Evolutionary conservation across 2,329 filamentous ascomycete species (phyloP).

Genomic region (Meredithiella fracta): DNA sequence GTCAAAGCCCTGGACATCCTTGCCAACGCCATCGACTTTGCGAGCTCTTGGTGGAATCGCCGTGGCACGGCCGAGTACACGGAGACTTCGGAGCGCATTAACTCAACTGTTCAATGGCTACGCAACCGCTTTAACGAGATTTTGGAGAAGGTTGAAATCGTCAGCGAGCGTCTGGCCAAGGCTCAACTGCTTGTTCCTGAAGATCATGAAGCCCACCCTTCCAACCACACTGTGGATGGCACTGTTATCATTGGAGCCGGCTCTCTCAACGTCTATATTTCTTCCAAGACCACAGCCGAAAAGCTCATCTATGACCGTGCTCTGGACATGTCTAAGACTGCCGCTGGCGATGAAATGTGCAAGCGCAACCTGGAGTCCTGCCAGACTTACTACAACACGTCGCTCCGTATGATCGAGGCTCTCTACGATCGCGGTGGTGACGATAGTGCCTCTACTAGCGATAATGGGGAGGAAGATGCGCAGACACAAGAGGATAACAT

Average conservation of each 20-base stretch:
- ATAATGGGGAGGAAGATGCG: conserved; percentile 18
- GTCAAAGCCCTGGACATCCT: conserved; percentile 84
- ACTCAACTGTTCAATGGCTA: conserved; percentile 90
- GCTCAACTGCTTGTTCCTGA: conserved; percentile 69
- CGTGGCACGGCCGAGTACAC: conserved; percentile 52
- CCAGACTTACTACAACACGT: conserved; percentile 83
- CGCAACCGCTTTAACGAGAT: conserved; percentile 91
- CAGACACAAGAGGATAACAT: conserved; percentile 46
- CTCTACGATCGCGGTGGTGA: conserved; percentile 68
- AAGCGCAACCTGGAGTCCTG: conserved; percentile 77
- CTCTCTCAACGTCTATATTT: conserved; percentile 66
- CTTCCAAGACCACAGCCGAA: conserved; percentile 80
- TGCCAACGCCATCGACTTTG: conserved; percentile 89
- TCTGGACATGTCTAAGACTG: conserved; percentile 86
- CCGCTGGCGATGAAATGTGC: conserved; percentile 89
- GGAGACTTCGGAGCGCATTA: conserved; percentile 54
- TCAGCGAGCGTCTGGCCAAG: conserved; percentile 73
- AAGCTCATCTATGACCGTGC: conserved; percentile 97
- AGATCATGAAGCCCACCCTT: conserved; percentile 74
- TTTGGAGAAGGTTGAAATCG: conserved; percentile 85
- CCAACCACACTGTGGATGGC: conserved; percentile 46
- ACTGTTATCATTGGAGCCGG: conserved; percentile 44
- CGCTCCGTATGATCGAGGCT: conserved; percentile 87
- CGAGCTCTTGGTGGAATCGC: conserved; percentile 76
- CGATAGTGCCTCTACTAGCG: conserved; percentile 24